phyloP scores from a whole-genome alignment of 495 filamentous ascomycete species.

The Rostrohypoxylon terebratum region DNA sequence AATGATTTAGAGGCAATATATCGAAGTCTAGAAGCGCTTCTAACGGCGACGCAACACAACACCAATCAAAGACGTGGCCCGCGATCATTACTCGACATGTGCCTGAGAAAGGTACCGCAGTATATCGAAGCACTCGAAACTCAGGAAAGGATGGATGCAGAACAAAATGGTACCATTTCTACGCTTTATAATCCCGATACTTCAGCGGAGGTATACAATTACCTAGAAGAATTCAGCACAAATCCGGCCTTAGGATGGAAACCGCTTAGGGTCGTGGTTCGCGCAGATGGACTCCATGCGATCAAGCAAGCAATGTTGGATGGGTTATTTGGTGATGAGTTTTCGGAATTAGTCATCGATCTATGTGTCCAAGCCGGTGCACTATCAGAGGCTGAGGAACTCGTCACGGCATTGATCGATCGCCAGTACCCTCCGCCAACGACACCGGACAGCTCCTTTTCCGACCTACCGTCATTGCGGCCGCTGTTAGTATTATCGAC shows the following conservation, averaged over 20 bases:
- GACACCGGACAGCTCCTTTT: constrained; percentile 47
- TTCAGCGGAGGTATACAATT: constrained; percentile 69
- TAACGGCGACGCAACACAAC: constrained; percentile 56
- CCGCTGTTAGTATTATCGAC: constrained; percentile 49
- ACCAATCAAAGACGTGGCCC: constrained; percentile 52
- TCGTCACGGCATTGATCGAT: constrained; percentile 52
- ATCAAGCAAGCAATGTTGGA: constrained; percentile 55
- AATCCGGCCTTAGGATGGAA: constrained; percentile 68
- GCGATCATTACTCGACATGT: constrained; percentile 73
- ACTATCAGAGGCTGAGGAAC: constrained; percentile 54
- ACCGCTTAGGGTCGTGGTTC: constrained; percentile 71
- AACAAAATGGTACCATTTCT: constrained; percentile 60
- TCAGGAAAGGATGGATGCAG: constrained; percentile 61
- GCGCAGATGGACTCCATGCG: constrained; percentile 73
- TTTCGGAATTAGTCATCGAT: constrained; percentile 54
- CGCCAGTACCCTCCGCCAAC: constrained; percentile 54
- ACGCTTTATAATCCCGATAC: constrained; percentile 53
- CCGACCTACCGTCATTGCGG: constrained; percentile 30
- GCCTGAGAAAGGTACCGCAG: constrained; percentile 69
- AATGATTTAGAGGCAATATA: constrained; percentile 57
- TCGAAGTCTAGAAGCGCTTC: constrained; percentile 60
- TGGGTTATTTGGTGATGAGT: constrained; percentile 50
- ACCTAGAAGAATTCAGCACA: constrained; percentile 71
- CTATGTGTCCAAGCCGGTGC: constrained; percentile 56
- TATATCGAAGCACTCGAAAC: constrained; percentile 72